Evolutionary conservation across 352 stramenopile species (phyloP), one percentile per base, ranked within the genome.

Genomic region (Phytophthora sp.): DNA sequence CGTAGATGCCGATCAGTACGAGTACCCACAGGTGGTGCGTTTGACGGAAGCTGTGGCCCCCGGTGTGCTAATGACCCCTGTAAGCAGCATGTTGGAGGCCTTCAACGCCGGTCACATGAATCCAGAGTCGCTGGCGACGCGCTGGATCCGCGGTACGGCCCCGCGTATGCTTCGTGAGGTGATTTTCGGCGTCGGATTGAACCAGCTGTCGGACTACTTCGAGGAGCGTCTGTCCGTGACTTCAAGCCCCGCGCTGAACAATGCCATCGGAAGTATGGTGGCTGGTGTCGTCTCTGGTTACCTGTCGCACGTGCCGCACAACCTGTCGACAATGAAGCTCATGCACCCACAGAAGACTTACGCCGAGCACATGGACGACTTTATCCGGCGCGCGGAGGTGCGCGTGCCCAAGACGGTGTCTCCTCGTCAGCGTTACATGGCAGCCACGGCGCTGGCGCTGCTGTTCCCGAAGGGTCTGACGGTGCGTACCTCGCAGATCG

Each of bases 271-370:
- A 42, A 95, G 82, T 68, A 86, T 98, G 64, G 75, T 84, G 35
- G 91, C 91, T 8, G 95, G 95, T 65, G 87, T 98, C 18, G 79
- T 98, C 18, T 89, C 90, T 5, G 95, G 95, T 16, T 98, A 98
- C 71, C 74, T 98, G 30, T 97, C 84, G 31, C 95, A 98, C 76
- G 91, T 98, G 35, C 95, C 95, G 59, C 95, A 98, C 84, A 98
- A 98, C 73, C 67, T 98, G 18, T 97, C 88, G n/a, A 98, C 93
- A 45, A 91, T 98, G 69, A 98, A 98, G 77, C 79, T 98, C 29
- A 91, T 98, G 79, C 86, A 98, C 70, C 94, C 94, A 24, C 76
- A 97, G 59, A 96, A 95, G 71, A 78, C 76, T 27, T 96, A 96
- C 71, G 41, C 57, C 29, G 74, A 84, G 47, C 89, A 95, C 66